Conservation (phyloP, 768 basidiomycete species). For the Lactarius sp. region DNA sequence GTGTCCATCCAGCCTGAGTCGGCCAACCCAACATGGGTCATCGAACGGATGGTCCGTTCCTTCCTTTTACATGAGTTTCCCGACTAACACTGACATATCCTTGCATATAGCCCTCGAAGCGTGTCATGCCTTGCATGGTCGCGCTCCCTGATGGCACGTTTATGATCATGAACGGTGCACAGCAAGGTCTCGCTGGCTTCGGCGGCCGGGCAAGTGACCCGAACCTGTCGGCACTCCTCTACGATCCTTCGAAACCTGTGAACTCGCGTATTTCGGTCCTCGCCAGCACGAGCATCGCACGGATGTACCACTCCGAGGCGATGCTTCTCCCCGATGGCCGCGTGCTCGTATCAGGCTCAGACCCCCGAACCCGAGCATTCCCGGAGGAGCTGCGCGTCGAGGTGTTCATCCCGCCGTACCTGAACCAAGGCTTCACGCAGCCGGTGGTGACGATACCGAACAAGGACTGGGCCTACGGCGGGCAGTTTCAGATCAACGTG, state of each 20-base stretch:
- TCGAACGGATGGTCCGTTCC: conserved; percentile 82
- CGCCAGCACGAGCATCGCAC: conserved; percentile 39
- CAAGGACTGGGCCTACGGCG: conserved; percentile 60
- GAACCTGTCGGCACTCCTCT: conserved; percentile 60
- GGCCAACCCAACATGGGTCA: conserved; percentile 54
- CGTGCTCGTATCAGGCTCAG: conserved; percentile 71
- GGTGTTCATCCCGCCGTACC: conserved; percentile 82
- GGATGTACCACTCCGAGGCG: too few relatives aligned
- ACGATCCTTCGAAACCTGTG: conserved; percentile 46
- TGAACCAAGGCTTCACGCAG: conserved; percentile 54
- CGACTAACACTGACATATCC: background rate
- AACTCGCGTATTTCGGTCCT: conserved; percentile 63
- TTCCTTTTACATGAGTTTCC: conserved; percentile 37
- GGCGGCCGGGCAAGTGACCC: conserved; percentile 65
- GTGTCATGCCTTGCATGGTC: conserved; percentile 75
- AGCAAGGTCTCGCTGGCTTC: conserved; percentile 66
- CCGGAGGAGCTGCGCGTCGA: conserved; percentile 39
- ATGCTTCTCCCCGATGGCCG: conserved; percentile 66
- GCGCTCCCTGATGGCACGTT: conserved; percentile 70
- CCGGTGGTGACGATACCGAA: conserved; percentile 54
- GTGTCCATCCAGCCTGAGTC: conserved; percentile 64
- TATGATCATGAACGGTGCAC: conserved; percentile 72
- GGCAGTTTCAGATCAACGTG: conserved; percentile 47
- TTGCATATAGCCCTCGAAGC: conserved; percentile 50
- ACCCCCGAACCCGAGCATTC: conserved; percentile 55